Conservation (phyloP, 148 eudicot genomes). For the Silene uniflora region DNA sequence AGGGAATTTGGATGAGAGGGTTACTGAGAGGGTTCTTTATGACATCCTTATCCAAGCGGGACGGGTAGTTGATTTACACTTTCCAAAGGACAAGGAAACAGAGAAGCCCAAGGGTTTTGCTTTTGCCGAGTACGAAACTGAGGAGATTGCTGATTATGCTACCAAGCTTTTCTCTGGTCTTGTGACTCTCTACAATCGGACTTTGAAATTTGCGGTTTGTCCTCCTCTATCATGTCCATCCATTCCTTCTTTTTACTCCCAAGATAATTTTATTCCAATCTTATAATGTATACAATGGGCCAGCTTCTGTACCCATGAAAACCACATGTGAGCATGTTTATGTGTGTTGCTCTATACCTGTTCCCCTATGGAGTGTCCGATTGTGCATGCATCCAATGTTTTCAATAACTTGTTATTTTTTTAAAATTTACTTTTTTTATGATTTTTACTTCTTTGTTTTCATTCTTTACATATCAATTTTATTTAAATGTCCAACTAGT, state of each 20-base stretch:
- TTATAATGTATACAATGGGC: background rate
- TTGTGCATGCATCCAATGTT: background rate
- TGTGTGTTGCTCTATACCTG: background rate
- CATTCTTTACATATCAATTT: no score
- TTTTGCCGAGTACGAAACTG: slow-evolving; percentile 85
- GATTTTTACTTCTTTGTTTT: no score
- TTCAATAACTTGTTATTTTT: background rate
- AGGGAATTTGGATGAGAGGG: slow-evolving; percentile 93
- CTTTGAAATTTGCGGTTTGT: slow-evolving; percentile 77
- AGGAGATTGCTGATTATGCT: slow-evolving; percentile 87
- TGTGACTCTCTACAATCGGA: slow-evolving; percentile 74
- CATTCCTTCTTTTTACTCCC: background rate
- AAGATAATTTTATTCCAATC: background rate
- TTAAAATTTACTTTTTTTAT: no score
- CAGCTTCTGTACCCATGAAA: background rate
- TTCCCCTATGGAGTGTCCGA: background rate
- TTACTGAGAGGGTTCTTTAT: slow-evolving; percentile 80
- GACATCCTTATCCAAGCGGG: slow-evolving; percentile 97
- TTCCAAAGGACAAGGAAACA: slow-evolving; percentile 92
- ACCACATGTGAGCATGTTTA: background rate
- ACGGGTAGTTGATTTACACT: slow-evolving; percentile 69
- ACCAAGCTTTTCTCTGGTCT: slow-evolving; percentile 87
- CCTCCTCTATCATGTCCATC: background rate
- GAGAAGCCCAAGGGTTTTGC: slow-evolving; percentile 82
- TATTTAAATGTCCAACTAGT: no score